Base-by-base conservation (phyloP, 1,284 basidiomycete species). In the Termitomyces sp. region DNA sequence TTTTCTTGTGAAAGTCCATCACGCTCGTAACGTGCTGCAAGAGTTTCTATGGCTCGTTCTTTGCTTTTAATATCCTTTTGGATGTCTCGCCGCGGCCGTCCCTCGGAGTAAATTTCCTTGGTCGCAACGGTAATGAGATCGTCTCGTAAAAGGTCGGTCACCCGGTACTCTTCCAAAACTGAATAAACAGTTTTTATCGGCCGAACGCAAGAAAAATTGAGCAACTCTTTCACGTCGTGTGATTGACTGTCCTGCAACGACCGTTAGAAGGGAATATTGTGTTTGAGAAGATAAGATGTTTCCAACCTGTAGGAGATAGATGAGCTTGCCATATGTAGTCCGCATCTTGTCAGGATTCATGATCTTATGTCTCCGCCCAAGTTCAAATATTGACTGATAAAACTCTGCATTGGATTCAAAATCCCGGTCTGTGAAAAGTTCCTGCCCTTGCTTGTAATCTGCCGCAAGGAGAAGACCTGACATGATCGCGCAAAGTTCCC, bases 331-430 rank as follows among this genome's bases (percentile, higher is more conserved):
- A 59, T 92, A 92, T 2, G 88, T 91, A 17, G 86, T 83, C n/a
- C 90, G 79, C 89, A 92, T 91, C 65, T 83, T 90, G 65, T 91
- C 88, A 0, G 88, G 87, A 63, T 90, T 91, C 85, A 87, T 90
- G 63, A 91, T 90, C 67, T 92, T 92, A 65, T 91, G 87, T 52
- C 90, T 76, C 53, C 89, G 74, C n/a, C 88, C 88, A 34, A 91
- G 75, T 70, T 90, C 87, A 60, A 90, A 90, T 19, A 90, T 78
- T 17, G 75, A 68, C 63, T 89, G 86, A 64, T 86, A 92, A 64
- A 91, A 92, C 3, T 83, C 81, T 28, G 80, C 81, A 62, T 92
- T 91, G 3, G 80, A 75, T 58, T 84, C 74, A 65, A 91, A 92
- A 67, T 92, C 88, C 19, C 87, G 80, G 60, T 88, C 84, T 39